phyloP scores from a whole-genome alignment of 192 early-diverging fungal genomes.

The Rhizophlyctis rosea region DNA sequence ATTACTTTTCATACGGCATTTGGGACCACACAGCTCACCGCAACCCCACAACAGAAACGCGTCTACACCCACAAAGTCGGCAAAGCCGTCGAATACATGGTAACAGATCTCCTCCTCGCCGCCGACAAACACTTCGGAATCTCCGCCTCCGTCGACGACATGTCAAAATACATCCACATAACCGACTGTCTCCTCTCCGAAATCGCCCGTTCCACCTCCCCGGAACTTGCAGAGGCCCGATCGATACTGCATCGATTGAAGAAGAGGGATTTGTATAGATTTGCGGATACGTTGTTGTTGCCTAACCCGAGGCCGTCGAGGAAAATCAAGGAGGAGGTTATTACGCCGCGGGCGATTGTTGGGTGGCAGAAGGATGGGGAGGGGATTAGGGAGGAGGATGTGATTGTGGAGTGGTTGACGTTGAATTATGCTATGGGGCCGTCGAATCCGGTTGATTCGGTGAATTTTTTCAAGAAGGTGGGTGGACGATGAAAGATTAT shows the following conservation, averaged over 20 bases:
- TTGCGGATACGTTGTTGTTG: conserved; percentile 21
- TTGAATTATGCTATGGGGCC: conserved; percentile 85
- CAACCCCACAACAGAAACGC: conserved; percentile 35
- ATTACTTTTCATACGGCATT: neutral
- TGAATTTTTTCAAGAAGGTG: conserved; percentile 78
- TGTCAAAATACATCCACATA: conserved; percentile 66
- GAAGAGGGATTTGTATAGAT: conserved; percentile 81
- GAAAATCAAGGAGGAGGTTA: neutral
- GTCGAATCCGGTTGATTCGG: conserved; percentile 80
- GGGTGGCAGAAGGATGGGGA: conserved; percentile 58
- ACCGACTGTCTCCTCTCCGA: conserved; percentile 79
- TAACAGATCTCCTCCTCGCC: conserved; percentile 78
- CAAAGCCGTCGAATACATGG: conserved; percentile 77
- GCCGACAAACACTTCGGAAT: conserved; percentile 71
- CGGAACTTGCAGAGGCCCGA: conserved; percentile 62
- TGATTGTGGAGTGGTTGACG: conserved; percentile 67
- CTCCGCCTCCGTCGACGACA: conserved; percentile 55
- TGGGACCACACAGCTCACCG: no score
- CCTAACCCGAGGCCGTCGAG: conserved; percentile 9
- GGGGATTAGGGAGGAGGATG: conserved; percentile 62
- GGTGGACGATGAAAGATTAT: conserved; percentile 28
- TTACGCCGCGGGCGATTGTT: conserved; percentile 52
- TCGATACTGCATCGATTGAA: conserved; percentile 71
- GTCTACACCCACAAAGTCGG: conserved; percentile 87
- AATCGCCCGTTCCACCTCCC: conserved; percentile 30